Percentiles rank a stretch among this genome's conserved stretches.
These are phyloP conservation scores for Fusarium sp. DNA, from an alignment of 2,329 filamentous ascomycete genomes.

Conservation along the genomic window DNA sequence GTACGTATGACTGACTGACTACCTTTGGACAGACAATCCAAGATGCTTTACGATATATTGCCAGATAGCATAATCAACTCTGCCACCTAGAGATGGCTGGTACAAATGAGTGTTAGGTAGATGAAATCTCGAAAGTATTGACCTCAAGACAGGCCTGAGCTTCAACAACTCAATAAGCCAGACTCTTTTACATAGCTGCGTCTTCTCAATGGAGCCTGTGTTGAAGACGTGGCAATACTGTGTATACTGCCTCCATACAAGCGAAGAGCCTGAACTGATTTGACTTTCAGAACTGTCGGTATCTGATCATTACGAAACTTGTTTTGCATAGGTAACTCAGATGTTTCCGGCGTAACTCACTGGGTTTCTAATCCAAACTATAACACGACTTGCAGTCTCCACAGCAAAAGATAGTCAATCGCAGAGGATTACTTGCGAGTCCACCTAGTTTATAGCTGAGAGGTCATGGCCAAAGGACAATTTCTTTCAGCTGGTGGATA, in stretches of 20 bases:
- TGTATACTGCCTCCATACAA: neutral
- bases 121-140: neutral
- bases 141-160: neutral
- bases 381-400: neutral
- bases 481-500: slow-evolving; percentile 19
- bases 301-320: neutral
- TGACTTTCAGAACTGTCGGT: neutral
- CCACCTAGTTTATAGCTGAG: neutral
- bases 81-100: neutral
- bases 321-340: neutral
- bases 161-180: neutral
- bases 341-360: neutral
- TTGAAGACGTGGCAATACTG: neutral
- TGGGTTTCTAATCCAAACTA: neutral
- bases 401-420: neutral
- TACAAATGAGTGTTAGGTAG: neutral
- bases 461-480: neutral
- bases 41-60: neutral
- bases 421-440: neutral
- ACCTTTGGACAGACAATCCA: neutral
- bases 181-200: neutral
- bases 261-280: neutral
- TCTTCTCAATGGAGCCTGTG: neutral
- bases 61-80: neutral
- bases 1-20: neutral